Conservation (phyloP, 305 asterid species). For the Rubia peregrina region DNA sequence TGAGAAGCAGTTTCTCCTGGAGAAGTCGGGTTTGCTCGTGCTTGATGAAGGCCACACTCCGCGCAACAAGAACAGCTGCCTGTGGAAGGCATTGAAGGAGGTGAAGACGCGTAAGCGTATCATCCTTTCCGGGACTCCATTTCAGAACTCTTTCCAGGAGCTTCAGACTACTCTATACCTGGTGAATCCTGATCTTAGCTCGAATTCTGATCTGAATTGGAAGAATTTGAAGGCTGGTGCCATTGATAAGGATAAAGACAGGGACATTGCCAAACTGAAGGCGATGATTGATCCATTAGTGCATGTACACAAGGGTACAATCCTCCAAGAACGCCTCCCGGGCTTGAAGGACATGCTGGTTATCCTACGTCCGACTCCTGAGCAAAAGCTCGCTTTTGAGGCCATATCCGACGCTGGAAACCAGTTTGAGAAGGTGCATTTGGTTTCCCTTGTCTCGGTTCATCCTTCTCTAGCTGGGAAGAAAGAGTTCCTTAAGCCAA, state of each 20-base stretch:
- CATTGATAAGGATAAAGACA: conserved; percentile 19
- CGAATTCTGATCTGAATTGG: conserved; percentile 8
- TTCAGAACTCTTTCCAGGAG: conserved; percentile 59
- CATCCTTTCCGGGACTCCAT: conserved; percentile 72
- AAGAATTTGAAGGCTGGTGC: conserved; percentile 28
- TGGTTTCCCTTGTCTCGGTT: conserved; percentile 43
- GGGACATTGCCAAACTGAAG: conserved; percentile 26
- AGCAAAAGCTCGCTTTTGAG: conserved; percentile 33
- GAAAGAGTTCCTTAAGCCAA: conserved; percentile 9
- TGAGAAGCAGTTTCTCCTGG: conserved; percentile 25
- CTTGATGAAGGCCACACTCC: conserved; percentile 87
- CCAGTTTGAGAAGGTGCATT: conserved; percentile 20
- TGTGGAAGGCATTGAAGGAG: conserved; percentile 47
- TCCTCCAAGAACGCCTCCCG: conserved; percentile 46
- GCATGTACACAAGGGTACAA: conserved; percentile 48
- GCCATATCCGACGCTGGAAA: not conserved
- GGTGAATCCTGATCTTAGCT: conserved; percentile 39
- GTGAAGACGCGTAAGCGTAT: conserved; percentile 43
- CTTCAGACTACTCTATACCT: conserved; percentile 50
- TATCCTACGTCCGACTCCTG: conserved; percentile 35
- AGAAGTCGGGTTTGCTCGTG: conserved; percentile 43
- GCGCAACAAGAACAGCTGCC: conserved; percentile 36
- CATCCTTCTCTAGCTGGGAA: conserved; percentile 42
- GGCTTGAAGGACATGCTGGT: conserved; percentile 49
- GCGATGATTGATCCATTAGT: conserved; percentile 44